Conservation (phyloP, 140 eudicot species). For the Oenanthe javanica region DNA sequence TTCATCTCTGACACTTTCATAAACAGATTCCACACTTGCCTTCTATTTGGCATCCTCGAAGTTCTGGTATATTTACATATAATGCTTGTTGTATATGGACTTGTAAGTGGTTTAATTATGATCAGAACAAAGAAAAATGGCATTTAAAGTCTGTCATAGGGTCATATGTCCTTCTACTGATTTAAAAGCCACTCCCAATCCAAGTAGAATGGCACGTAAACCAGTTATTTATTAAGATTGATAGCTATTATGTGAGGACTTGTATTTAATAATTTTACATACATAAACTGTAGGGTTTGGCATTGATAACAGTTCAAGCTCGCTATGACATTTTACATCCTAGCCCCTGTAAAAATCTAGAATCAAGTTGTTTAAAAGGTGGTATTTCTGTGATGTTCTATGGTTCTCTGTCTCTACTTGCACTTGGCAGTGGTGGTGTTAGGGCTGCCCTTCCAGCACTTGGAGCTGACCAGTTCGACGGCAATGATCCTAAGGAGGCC, state of each 20-base stretch:
- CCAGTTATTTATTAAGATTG: not conserved
- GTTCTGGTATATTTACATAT: slow-evolving; percentile 27
- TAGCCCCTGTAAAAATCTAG: slow-evolving; percentile 18
- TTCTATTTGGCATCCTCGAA: slow-evolving; percentile 54
- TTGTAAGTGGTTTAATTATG: not conserved
- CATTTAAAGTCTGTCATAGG: not conserved
- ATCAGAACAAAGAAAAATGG: not conserved
- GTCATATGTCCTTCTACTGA: no score
- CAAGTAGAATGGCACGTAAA: not conserved
- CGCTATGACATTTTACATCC: slow-evolving; percentile 40
- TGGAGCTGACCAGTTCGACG: slow-evolving; percentile 75
- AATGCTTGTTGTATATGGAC: not conserved
- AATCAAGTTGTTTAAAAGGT: slow-evolving; percentile 48
- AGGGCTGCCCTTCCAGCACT: slow-evolving; percentile 71
- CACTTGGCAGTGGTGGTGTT: slow-evolving; percentile 66
- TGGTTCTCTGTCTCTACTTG: slow-evolving; percentile 41
- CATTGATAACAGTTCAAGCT: slow-evolving; percentile 63
- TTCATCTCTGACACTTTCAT: slow-evolving; percentile 69
- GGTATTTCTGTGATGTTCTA: slow-evolving; percentile 48
- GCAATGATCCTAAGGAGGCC: slow-evolving; percentile 40
- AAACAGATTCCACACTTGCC: slow-evolving; percentile 37
- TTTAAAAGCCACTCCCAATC: not conserved
- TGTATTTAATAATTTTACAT: not conserved
- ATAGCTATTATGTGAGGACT: not conserved
- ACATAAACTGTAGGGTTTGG: slow-evolving; percentile 30